Evolutionary conservation across 2,329 filamentous ascomycete species (phyloP), one percentile per base, ranked within the genome.

Genomic region (Fusarium guadeloupense): DNA sequence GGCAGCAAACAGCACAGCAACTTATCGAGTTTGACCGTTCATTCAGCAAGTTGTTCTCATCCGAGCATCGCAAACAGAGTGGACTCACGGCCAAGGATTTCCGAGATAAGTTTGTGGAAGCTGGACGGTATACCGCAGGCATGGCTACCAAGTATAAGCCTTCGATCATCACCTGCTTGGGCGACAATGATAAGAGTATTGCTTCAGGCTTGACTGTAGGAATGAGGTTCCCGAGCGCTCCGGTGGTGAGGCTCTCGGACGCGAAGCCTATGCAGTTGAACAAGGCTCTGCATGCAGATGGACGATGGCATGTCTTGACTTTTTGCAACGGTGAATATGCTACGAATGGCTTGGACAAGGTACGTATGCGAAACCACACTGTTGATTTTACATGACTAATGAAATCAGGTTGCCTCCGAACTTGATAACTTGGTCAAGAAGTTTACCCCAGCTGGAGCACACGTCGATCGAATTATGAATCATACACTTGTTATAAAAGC

Each of bases 11-110:
- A 3, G 80, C 79, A 1, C 69, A 76, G 31, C 75, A 79, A 6
- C 74, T 81, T 0, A 80, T 81, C 43, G 70, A 77, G n/a, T 81
- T 81, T 30, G 79, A 82, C 52, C 71, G 75, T 5, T 77, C 59
- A 0, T 70, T 64, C 12, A 63, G 64, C 1, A 56, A 57, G 3
- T 16, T 70, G 3, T 70, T 70, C 21, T 66, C 64, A 0, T 54
- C 59, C 0, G 59, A 61, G 2, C 54, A 69, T 1, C 41, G 58
- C 7, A 66, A 56, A 3, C 13, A 49, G 9, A 40, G 62, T 2
- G 54, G 59, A 0, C 39, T 47, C 0, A 52, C 55, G 0, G 47
- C 56, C 1, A 33, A 56, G 6, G 42, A 58, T 4, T 55, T 69
- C n/a, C 52, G 51, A 2, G 56, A 69, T 14, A 56, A 57, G 42